Evolutionary conservation across 768 basidiomycete genomes (phyloP).

Genomic region (Tricholoma sp.): DNA sequence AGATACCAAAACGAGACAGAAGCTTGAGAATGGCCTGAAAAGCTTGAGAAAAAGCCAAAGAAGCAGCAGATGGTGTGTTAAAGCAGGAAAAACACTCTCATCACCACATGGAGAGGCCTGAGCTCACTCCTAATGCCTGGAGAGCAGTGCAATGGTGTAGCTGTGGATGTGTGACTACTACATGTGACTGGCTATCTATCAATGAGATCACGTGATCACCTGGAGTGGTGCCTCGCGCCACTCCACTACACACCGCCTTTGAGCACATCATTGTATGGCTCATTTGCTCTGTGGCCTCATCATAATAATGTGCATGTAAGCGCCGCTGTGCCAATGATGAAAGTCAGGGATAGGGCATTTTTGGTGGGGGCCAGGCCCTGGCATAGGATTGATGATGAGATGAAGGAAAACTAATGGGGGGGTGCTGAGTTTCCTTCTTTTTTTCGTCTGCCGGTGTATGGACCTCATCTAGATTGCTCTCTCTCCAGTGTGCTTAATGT

Average conservation of each 20-base stretch:
- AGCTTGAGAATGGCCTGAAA: too few relatives aligned
- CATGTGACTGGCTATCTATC: too few relatives aligned
- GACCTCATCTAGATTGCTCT: background rate
- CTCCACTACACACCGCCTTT: constrained; percentile 2
- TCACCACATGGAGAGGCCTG: too few relatives aligned
- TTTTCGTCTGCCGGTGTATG: background rate
- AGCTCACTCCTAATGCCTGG: too few relatives aligned
- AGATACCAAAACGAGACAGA: too few relatives aligned
- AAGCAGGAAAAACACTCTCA: too few relatives aligned
- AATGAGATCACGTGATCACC: too few relatives aligned
- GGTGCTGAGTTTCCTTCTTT: background rate
- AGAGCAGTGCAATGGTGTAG: too few relatives aligned
- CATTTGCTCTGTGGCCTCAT: constrained; percentile 1
- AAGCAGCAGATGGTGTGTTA: too few relatives aligned
- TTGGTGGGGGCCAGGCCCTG: constrained; percentile 24
- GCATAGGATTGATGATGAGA: constrained; percentile 34
- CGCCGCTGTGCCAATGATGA: background rate
- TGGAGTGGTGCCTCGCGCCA: too few relatives aligned
- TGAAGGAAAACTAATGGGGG: constrained; percentile 32
- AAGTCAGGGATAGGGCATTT: constrained; percentile 28
- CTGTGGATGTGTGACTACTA: too few relatives aligned
- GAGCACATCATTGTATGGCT: constrained; percentile 6
- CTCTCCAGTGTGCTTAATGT: background rate
- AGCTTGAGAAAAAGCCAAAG: too few relatives aligned
- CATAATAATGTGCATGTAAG: background rate